These are phyloP conservation scores for Exophiala aquamarina DNA, from an alignment of 2,329 filamentous ascomycete species.

Conservation along the genomic window DNA sequence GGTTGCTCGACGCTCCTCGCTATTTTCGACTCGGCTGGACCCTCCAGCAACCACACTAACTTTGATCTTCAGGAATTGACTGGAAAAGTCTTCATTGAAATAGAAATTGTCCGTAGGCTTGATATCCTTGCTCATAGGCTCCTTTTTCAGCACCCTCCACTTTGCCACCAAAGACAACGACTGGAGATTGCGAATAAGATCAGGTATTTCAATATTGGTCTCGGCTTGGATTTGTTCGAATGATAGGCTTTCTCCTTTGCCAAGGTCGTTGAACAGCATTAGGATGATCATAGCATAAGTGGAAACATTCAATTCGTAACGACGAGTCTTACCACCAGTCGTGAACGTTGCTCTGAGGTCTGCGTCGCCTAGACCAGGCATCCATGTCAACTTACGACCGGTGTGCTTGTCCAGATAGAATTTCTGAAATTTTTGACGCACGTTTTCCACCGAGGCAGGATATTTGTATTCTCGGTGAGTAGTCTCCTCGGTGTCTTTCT, in stretches of 20 bases:
- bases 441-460: slow-evolving; percentile 68
- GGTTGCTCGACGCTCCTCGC: slow-evolving; percentile 55
- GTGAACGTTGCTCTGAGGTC: slow-evolving; percentile 81
- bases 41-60: slow-evolving; percentile 76
- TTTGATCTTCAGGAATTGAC: slow-evolving; percentile 84
- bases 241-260: slow-evolving; percentile 50
- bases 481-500: slow-evolving; percentile 50
- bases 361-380: slow-evolving; percentile 72
- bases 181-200: slow-evolving; percentile 75
- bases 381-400: slow-evolving; percentile 86
- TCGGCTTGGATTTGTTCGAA: slow-evolving; percentile 78
- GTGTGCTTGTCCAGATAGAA: slow-evolving; percentile 88
- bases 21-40: slow-evolving; percentile 80
- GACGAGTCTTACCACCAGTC: slow-evolving; percentile 69
- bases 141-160: slow-evolving; percentile 76
- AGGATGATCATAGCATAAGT: slow-evolving; percentile 92
- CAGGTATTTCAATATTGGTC: slow-evolving; percentile 73
- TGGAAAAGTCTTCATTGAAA: slow-evolving; percentile 79
- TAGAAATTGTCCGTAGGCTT: slow-evolving; percentile 75
- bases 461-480: slow-evolving; percentile 63
- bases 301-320: slow-evolving; percentile 87
- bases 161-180: slow-evolving; percentile 82
- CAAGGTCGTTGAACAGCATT: slow-evolving; percentile 81
- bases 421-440: slow-evolving; percentile 82
- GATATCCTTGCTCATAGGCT: slow-evolving; percentile 74